Conservation (phyloP, 2,329 filamentous ascomycete genomes). For the Fusarium hostae region DNA sequence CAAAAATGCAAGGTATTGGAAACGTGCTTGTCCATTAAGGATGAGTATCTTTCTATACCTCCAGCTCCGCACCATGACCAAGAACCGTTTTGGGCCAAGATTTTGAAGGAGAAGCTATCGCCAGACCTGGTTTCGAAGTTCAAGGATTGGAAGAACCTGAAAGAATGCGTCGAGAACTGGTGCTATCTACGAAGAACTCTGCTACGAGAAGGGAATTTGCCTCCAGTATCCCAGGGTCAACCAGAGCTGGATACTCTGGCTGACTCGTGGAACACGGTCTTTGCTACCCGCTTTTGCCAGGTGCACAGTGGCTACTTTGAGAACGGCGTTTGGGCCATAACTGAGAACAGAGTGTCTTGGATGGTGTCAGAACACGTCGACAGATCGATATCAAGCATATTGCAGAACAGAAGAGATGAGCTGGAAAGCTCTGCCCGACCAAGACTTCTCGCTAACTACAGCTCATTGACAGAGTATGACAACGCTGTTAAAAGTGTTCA, state of each 20-base stretch:
- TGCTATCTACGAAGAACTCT: neutral
- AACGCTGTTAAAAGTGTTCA: neutral
- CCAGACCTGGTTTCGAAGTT: neutral
- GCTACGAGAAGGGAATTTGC: conserved; percentile 4
- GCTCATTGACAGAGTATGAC: neutral
- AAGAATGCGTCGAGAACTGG: conserved; percentile 8
- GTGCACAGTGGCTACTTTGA: conserved; percentile 8
- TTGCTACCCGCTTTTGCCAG: conserved; percentile 7
- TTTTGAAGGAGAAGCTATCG: neutral
- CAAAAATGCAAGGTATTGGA: neutral
- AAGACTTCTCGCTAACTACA: neutral
- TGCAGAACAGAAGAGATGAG: conserved; percentile 13
- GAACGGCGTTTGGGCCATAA: neutral
- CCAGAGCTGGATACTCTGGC: conserved; percentile 13
- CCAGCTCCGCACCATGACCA: rapidly evolving
- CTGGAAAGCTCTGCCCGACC: neutral
- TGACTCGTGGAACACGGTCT: conserved; percentile 37
- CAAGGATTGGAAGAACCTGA: neutral
- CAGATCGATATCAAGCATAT: neutral
- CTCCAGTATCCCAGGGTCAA: neutral
- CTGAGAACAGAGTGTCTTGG: neutral
- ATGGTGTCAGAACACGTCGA: neutral
- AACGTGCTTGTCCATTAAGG: neutral
- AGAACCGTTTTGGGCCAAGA: neutral
- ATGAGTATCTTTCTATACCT: neutral